Evolutionary conservation across 2,329 filamentous ascomycete species (phyloP).

Genomic region (Colletotrichum tanaceti): DNA sequence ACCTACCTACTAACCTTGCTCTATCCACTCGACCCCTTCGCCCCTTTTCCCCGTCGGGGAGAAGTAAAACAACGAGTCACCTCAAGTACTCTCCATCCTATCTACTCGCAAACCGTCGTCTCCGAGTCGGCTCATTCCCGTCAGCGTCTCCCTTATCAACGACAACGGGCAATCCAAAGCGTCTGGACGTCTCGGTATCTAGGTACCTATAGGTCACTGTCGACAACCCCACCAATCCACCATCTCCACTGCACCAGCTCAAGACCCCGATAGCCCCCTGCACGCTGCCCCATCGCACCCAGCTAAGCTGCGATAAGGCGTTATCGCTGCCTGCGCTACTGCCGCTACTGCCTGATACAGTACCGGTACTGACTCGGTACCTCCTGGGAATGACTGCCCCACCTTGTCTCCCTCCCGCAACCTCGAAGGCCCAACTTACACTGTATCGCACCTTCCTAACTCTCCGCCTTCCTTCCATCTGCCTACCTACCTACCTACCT

Average conservation of each 20-base stretch:
- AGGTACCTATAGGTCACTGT: slow-evolving; percentile 4
- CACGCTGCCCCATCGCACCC: slow-evolving; percentile 21
- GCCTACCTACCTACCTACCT: slow-evolving; percentile 23
- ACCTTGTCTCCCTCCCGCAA: slow-evolving; percentile 13
- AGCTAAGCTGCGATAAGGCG: slow-evolving; percentile 35
- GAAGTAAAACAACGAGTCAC: no score
- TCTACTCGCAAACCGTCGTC: neutral
- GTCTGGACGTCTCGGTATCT: slow-evolving; percentile 12
- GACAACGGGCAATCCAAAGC: slow-evolving; percentile 14
- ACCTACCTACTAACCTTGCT: neutral
- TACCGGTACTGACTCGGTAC: slow-evolving; percentile 44
- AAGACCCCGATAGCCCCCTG: slow-evolving; percentile 19
- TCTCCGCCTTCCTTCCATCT: slow-evolving; percentile 19
- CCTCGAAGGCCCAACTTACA: slow-evolving; percentile 32
- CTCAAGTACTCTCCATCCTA: neutral
- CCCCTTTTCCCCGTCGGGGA: neutral
- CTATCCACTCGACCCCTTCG: neutral
- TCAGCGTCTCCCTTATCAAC: slow-evolving; percentile 11
- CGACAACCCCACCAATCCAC: slow-evolving; percentile 33
- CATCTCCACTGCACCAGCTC: slow-evolving; percentile 21
- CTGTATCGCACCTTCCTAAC: slow-evolving; percentile 31
- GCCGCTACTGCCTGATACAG: slow-evolving; percentile 40
- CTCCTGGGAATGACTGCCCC: slow-evolving; percentile 33
- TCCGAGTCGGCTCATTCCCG: no score
- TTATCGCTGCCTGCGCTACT: slow-evolving; percentile 48